Base-by-base conservation (phyloP, 768 basidiomycete genomes). In the Pisolithus microcarpus region DNA sequence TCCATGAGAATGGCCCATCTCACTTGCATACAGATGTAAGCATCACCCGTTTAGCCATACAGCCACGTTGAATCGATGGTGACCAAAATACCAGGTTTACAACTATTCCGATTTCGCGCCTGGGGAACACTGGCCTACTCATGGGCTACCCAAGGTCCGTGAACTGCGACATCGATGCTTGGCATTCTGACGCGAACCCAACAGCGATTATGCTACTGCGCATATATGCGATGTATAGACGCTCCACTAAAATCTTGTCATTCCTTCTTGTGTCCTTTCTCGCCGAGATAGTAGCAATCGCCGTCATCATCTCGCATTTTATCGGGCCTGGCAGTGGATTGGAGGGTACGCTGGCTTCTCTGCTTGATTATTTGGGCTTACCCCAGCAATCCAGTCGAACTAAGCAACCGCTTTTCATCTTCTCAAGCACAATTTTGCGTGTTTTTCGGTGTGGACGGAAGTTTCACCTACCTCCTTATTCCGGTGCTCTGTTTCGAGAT, bases 171-270 rank as follows among this genome's bases (percentile, higher is more conserved):
- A 26, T 40, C 23, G 2, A 13, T 37, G 42, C 24, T 10, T 28
- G 7, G 18, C 18, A 5, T 7, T 49, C 50, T 62, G n/a, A 64
- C 31, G 19, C 10, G 40, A 46, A 16, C 18, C 13, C 18, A 13
- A 30, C 42, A 67, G 65, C 56, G 9, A 67, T 60, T 11, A 69
- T 69, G 65, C 58, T 60, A 28, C 62, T 67, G 42, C 65, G 65
- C 45, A 56, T 67, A 57, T 69, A 67, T 24, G 65, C 67, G 5
- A 57, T 69, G 63, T 67, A 67, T 53, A 52, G 50, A 46, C 63
- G 53, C 5, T 60, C 65, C n/a, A 60, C 39, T 30, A 52, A 19
- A 38, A 53, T 60, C 24, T 30, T 69, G n/a, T 0, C n/a, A 21
- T 13, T 63, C 7, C 48, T 68, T 30, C 16, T 67, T 15, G 15